Base-by-base conservation (phyloP, 176 grass and related monocot species). In the Echinochloa phyllopogon region DNA sequence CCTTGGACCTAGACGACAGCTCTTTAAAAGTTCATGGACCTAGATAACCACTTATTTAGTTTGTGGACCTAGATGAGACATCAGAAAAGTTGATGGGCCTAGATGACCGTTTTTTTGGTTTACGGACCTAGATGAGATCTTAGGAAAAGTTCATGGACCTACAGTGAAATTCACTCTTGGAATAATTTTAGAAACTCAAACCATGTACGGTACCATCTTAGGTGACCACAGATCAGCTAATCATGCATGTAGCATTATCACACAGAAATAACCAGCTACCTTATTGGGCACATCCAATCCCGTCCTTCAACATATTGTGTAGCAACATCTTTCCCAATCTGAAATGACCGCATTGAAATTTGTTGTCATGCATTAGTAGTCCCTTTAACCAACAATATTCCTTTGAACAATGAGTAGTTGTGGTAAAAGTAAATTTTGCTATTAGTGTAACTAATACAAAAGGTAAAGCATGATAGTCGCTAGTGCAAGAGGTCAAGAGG, bases 251-350 rank as follows among this genome's bases (percentile, higher is more conserved):
- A 64, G 16, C 25, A 43, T 16, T n/a, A 55, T 33, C 36, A 89
- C 52, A 81, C 48, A 82, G 18, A 69, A 76, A 72, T 39, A 3
- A 29, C 0, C 69, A 48, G 15, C 74, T 83, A 98, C 96, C 93
- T 95, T 89, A 98, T 95, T 82, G 96, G 96, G 48, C 91, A 90
- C 50, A 98, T 98, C 96, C 96, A 98, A 78, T 98, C 96, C 96
- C 96, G 95, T 86, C 96, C 96, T 95, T 98, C 93, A 86, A 98
- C 96, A 92, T 98, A 98, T 66, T 98, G 96, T 10, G 93, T 62
- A 59, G 96, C 89, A 70, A 98, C 93, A 88, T 98, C 96, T 87
- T 98, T 90, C 72, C 96, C 96, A 65, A 98, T 98, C 96, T 98
- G 89, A 81, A 78, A 83, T 51, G 59, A 70, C 39, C 70, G 78